Conservation (phyloP, 2,329 filamentous ascomycete species). For the Botrytis byssoidea region DNA sequence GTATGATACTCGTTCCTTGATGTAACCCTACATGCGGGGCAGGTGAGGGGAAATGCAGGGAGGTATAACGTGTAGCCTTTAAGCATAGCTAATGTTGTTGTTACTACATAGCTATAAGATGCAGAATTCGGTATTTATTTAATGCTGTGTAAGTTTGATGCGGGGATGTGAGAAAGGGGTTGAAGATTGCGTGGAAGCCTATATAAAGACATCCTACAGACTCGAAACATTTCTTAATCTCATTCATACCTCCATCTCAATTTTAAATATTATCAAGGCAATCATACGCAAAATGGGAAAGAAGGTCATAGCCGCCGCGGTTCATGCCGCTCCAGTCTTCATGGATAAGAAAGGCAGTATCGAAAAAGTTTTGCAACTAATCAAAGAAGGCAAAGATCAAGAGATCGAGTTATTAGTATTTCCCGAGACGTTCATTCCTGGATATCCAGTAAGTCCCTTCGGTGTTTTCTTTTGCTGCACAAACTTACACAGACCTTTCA, state of each 20-base stretch:
- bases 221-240: fast-evolving
- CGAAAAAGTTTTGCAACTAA: not conserved
- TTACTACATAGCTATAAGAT: not conserved
- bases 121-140: not conserved
- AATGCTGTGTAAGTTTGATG: not conserved
- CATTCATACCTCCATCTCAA: not conserved
- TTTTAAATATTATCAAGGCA: not conserved
- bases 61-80: not conserved
- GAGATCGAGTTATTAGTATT: not conserved
- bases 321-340: conserved; percentile 6
- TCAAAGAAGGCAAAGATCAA: not conserved
- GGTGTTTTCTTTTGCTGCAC: fast-evolving
- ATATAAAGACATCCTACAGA: not conserved
- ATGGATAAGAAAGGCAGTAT: conserved; percentile 1
- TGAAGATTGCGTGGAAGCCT: not conserved
- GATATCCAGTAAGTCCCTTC: not conserved
- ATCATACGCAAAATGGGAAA: not conserved
- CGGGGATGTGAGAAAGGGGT: not conserved
- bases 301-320: not conserved
- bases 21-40: not conserved
- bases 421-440: conserved; percentile 13
- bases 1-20: not conserved
- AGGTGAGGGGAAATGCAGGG: not conserved
- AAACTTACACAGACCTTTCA: not conserved
- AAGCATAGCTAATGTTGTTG: not conserved